A percentile compares a stretch with the other conserved stretches of the same genome.
These are phyloP conservation scores for Russula sp. DNA, from an alignment of 768 basidiomycete species.

Conservation along the genomic window DNA sequence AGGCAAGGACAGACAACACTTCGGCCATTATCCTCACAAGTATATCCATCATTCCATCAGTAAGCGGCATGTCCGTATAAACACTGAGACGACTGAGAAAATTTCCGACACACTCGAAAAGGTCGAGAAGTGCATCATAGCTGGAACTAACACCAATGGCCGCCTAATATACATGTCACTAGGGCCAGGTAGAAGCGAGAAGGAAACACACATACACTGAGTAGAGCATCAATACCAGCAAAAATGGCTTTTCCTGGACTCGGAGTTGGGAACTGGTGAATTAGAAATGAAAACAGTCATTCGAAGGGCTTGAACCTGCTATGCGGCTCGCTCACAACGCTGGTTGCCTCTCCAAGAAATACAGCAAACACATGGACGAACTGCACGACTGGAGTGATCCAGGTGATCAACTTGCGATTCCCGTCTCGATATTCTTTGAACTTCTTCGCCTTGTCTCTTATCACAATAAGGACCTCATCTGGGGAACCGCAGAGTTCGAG, in stretches of 20 bases:
- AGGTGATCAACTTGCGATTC: slow-evolving; percentile 15
- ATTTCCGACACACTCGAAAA: slow-evolving; percentile 4
- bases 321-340: slow-evolving; percentile 6
- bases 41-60: slow-evolving; percentile 4
- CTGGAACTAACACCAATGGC: slow-evolving; percentile 6
- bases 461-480: not conserved
- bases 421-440: slow-evolving; percentile 18
- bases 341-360: not conserved
- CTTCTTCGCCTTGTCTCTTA: slow-evolving; percentile 8
- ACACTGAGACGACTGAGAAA: slow-evolving; percentile 16
- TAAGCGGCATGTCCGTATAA: not conserved
- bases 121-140: slow-evolving; percentile 21
- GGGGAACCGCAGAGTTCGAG: slow-evolving; percentile 7
- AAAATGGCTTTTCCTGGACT: slow-evolving; percentile 14
- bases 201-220: slow-evolving; percentile 2
- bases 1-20: slow-evolving; percentile 16
- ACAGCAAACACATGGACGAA: slow-evolving; percentile 11
- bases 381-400: slow-evolving; percentile 8
- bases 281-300: not conserved
- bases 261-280: not conserved
- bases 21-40: slow-evolving; percentile 13
- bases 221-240: slow-evolving; percentile 13
- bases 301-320: not conserved
- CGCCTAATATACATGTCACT: not conserved
- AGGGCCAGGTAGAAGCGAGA: no score